phyloP scores from a whole-genome alignment of 306 rosid species.

The Begonia loranthoides region DNA sequence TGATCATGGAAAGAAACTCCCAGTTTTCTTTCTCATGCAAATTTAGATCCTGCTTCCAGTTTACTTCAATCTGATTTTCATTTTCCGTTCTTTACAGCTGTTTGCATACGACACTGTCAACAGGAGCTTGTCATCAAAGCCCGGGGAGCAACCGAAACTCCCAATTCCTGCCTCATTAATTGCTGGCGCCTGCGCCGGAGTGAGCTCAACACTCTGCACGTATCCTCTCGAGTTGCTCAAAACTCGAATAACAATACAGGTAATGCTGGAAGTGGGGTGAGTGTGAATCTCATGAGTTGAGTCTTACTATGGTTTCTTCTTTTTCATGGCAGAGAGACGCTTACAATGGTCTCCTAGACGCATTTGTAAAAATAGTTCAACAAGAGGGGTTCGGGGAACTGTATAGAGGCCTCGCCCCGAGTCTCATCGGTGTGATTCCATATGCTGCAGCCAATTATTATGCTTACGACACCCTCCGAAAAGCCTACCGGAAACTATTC shows the following conservation, averaged over 20 bases:
- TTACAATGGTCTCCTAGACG: constrained; percentile 62
- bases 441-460: constrained; percentile 83
- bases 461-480: constrained; percentile 72
- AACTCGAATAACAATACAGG: constrained; percentile 93
- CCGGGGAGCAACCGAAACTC: constrained; percentile 64
- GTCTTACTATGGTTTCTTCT: not conserved
- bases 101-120: constrained; percentile 90
- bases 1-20: too few species aligned
- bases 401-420: constrained; percentile 83
- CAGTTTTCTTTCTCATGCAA: too few species aligned
- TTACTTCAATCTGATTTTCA: too few species aligned
- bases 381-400: constrained; percentile 88
- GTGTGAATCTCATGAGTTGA: not conserved
- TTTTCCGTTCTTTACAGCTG: constrained; percentile 40
- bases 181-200: constrained; percentile 99
- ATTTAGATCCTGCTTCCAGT: too few species aligned
- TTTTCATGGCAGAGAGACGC: constrained; percentile 55
- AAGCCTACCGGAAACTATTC: constrained; percentile 52
- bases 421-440: constrained; percentile 88
- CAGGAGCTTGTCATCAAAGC: constrained; percentile 53
- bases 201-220: constrained; percentile 75
- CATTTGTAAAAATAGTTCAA: constrained; percentile 59
- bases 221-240: constrained; percentile 90
- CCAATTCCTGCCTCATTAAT: constrained; percentile 77
- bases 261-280: constrained; percentile 12